phyloP scores from a whole-genome alignment of 768 basidiomycete species.

The Boletellus ananas region DNA sequence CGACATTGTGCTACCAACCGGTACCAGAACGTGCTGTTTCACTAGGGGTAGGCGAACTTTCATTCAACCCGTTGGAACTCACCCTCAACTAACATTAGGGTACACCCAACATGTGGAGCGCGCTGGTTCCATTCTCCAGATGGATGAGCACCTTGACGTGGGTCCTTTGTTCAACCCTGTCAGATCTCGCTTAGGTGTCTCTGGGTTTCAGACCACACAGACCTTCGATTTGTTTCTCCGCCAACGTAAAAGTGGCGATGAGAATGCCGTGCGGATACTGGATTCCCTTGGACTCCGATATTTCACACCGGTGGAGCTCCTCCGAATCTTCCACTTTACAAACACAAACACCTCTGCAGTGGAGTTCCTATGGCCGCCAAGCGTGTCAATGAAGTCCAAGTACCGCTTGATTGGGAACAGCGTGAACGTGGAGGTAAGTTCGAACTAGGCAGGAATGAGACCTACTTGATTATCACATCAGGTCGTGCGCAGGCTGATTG shows the following conservation, averaged over 20 bases:
- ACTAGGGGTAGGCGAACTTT: slow-evolving; percentile 53
- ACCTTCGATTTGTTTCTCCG: slow-evolving; percentile 55
- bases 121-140: slow-evolving; percentile 73
- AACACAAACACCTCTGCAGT: slow-evolving; percentile 3
- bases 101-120: slow-evolving; percentile 77
- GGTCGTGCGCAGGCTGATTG: slow-evolving; percentile 53
- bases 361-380: slow-evolving; percentile 59
- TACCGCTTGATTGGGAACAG: slow-evolving; percentile 82
- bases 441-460: neutral
- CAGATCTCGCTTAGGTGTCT: neutral
- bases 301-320: slow-evolving; percentile 68
- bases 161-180: slow-evolving; percentile 4
- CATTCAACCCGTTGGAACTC: neutral
- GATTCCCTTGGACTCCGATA: slow-evolving; percentile 64
- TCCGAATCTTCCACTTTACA: slow-evolving; percentile 63
- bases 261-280: slow-evolving; percentile 50
- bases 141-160: slow-evolving; percentile 64
- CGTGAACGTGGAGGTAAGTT: slow-evolving; percentile 64
- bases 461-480: slow-evolving; percentile 4
- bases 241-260: slow-evolving; percentile 38
- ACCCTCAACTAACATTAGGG: slow-evolving; percentile 37
- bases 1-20: slow-evolving; percentile 69
- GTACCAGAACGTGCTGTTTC: slow-evolving; percentile 70
- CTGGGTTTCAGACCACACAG: slow-evolving; percentile 49
- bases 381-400: slow-evolving; percentile 60